Conservation (phyloP, 176 grass and related monocot species). For the Triticum timopheevii region DNA sequence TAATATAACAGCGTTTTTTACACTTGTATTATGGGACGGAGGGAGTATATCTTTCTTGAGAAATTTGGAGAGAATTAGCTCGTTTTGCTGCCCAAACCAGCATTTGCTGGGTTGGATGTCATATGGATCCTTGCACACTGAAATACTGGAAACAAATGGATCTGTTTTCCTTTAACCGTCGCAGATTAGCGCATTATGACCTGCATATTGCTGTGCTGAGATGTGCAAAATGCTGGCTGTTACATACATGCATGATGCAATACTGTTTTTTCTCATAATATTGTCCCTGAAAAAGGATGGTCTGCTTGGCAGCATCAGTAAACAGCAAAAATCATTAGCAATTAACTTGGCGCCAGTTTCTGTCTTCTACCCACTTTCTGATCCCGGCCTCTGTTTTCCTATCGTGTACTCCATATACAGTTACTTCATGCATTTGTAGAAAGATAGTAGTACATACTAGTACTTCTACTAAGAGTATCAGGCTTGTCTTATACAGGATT, state of each 20-base stretch:
- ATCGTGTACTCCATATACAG: neutral
- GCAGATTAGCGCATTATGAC: neutral
- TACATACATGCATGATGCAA: neutral
- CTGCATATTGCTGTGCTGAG: neutral
- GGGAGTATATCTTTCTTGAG: neutral
- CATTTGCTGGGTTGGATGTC: neutral
- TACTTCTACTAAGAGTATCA: neutral
- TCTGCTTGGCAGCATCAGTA: neutral
- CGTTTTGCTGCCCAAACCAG: neutral
- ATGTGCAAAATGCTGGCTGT: neutral
- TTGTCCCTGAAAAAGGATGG: neutral
- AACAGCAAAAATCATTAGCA: neutral
- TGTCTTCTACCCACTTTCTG: neutral
- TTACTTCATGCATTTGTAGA: neutral
- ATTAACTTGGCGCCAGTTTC: neutral
- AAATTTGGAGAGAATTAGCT: neutral
- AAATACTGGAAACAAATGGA: neutral
- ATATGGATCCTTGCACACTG: neutral
- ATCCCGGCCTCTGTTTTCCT: neutral
- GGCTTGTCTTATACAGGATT: conserved; percentile 26
- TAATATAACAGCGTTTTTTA: too few species aligned
- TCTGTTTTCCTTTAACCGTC: neutral
- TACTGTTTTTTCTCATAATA: neutral
- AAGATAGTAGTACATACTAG: neutral
- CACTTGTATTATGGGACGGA: too few species aligned